Conservation (phyloP, 192 early-diverging fungal genomes). For the Jimgerdemannia lactiflua region DNA sequence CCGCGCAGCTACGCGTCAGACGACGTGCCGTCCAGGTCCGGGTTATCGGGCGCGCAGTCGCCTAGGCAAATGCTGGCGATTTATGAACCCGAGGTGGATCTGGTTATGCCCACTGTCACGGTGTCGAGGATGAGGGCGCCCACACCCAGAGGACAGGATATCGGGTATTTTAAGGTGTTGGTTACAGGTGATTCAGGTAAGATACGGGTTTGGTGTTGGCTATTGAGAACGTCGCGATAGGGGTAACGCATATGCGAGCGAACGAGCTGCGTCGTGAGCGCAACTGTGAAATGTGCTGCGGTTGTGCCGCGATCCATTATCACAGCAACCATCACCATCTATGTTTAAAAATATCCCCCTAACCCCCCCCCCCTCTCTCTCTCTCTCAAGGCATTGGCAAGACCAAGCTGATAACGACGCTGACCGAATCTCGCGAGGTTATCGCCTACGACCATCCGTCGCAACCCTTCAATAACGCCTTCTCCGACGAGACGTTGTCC, state of each 20-base stretch:
- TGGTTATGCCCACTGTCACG: background rate
- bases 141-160: background rate
- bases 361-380: background rate
- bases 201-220: background rate
- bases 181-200: conserved; percentile 35
- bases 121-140: background rate
- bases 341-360: no score
- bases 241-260: no score
- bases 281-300: no score
- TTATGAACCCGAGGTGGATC: background rate
- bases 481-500: conserved; percentile 2
- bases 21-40: no score
- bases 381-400: conserved; percentile 27
- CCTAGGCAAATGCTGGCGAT: background rate
- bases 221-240: no score
- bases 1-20: background rate
- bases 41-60: background rate
- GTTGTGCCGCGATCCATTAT: no score
- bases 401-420: conserved; percentile 16
- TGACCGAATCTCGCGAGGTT: conserved; percentile 7
- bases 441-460: background rate
- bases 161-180: conserved; percentile 18
- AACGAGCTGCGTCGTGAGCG: no score
- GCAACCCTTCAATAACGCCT: background rate
- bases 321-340: no score